These are phyloP conservation scores for Botrytis pseudocinerea DNA, from an alignment of 2,329 filamentous ascomycete species.

Conservation along the genomic window DNA sequence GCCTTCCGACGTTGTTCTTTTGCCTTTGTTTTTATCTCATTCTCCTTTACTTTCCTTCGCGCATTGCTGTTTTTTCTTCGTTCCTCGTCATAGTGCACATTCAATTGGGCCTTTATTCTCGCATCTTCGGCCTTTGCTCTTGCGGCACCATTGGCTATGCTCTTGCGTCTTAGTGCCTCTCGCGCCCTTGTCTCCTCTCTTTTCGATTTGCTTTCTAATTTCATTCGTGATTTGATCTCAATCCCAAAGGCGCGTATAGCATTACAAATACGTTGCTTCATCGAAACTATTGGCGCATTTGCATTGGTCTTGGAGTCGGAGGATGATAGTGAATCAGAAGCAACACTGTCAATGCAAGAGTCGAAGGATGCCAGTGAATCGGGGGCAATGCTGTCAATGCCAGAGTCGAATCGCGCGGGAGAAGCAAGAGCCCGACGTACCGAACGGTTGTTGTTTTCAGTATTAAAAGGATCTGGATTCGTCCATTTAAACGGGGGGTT, in stretches of 20 bases:
- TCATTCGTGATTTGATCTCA: not conserved
- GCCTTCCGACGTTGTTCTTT: constrained; percentile 2
- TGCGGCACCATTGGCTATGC: not conserved
- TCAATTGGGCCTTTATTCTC: not conserved
- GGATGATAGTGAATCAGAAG: not conserved
- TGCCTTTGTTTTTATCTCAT: not conserved
- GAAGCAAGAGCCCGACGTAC: not conserved
- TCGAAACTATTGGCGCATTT: not conserved
- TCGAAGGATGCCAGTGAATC: not conserved
- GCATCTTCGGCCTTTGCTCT: constrained; percentile 11
- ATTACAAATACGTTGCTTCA: not conserved
- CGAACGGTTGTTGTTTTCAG: not conserved
- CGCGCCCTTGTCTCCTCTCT: not conserved
- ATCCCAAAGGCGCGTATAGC: not conserved
- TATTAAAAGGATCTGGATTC: not conserved
- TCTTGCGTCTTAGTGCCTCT: not conserved
- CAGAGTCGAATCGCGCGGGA: not conserved
- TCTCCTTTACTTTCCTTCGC: not conserved
- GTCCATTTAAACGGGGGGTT: not conserved
- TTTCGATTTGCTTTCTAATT: not conserved
- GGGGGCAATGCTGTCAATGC: not conserved
- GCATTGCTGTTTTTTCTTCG: constrained; percentile 2
- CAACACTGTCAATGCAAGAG: not conserved
- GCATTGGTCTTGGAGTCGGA: not conserved
- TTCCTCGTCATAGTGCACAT: constrained; percentile 11